A percentile compares a stretch with the other conserved stretches of the same genome.
Evolutionary conservation across 345 rosid genomes (phyloP).

Genomic region (Euphorbia pulcherrima): DNA sequence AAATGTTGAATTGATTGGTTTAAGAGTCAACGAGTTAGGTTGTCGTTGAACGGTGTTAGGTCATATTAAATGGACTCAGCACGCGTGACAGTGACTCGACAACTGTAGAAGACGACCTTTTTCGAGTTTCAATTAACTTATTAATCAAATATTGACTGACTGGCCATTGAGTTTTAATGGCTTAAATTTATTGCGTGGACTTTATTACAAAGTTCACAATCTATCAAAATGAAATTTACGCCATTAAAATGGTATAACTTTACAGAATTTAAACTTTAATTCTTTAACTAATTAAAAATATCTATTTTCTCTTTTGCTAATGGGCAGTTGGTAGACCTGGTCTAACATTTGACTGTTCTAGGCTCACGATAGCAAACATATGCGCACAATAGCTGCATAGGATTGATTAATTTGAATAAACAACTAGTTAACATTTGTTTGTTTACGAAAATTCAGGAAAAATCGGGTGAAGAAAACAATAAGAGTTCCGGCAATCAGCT

Average conservation of each 20-base stretch:
- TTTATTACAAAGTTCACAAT: too few species aligned
- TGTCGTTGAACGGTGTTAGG: constrained; percentile 4
- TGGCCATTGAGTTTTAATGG: too few species aligned
- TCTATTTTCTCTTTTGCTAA: constrained; percentile 10
- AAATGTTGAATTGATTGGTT: neutral
- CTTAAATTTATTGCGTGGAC: too few species aligned
- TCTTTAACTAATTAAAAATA: too few species aligned
- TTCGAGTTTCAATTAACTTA: neutral
- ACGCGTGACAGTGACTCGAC: constrained; percentile 32
- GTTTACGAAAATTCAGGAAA: constrained; percentile 41
- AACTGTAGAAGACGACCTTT: neutral
- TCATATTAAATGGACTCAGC: constrained; percentile 11
- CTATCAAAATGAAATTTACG: too few species aligned
- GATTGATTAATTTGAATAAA: neutral
- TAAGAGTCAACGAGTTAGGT: constrained; percentile 24
- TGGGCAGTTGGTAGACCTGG: neutral
- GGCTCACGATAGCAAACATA: constrained; percentile 1
- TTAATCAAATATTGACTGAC: too few species aligned
- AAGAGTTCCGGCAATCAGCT: constrained; percentile 83
- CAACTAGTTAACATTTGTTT: too few species aligned
- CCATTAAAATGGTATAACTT: too few species aligned
- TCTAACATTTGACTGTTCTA: constrained; percentile 6
- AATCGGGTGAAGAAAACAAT: constrained; percentile 65
- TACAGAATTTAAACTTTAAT: too few species aligned
- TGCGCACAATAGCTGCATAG: neutral